These are phyloP conservation scores for Colletotrichum melonis DNA, from an alignment of 2,329 filamentous ascomycete species.

Conservation along the genomic window DNA sequence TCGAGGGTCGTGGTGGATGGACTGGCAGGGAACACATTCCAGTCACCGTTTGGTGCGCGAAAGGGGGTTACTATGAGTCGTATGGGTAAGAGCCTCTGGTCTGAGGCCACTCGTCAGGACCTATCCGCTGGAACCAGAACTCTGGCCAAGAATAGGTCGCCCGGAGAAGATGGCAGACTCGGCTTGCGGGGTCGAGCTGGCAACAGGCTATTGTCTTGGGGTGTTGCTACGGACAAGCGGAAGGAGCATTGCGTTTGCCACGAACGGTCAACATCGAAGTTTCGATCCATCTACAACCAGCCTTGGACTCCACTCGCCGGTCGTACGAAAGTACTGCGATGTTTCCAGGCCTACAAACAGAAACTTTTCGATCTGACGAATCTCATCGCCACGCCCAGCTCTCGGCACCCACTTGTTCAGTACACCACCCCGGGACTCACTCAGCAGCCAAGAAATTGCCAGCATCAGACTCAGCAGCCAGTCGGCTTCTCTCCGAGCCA, in stretches of 20 bases:
- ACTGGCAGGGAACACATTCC: conserved; percentile 65
- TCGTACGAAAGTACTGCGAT: conserved; percentile 45
- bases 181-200: conserved; percentile 40
- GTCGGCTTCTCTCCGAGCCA: conserved; percentile 53
- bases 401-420: conserved; percentile 53
- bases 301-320: conserved; percentile 23
- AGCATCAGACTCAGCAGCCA: conserved; percentile 38
- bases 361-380: conserved; percentile 53
- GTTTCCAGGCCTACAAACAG: conserved; percentile 56
- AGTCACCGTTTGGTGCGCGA: conserved; percentile 67
- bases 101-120: conserved; percentile 81
- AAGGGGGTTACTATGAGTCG: conserved; percentile 78
- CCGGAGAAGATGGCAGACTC: conserved; percentile 46
- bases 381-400: conserved; percentile 51
- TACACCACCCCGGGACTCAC: conserved; percentile 37
- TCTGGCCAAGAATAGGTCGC: conserved; percentile 59
- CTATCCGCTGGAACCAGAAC: conserved; percentile 71
- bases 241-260: conserved; percentile 59
- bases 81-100: conserved; percentile 78
- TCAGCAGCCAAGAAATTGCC: conserved; percentile 19
- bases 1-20: conserved; percentile 50
- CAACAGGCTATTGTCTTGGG: conserved; percentile 12
- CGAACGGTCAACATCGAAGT: conserved; percentile 57
- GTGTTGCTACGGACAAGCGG: conserved; percentile 40
- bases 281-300: conserved; percentile 4